Percentiles rank a stretch among this genome's conserved stretches.
Evolutionary conservation across 1,284 basidiomycete species (phyloP).

Genomic region (Ganoderma sinense): DNA sequence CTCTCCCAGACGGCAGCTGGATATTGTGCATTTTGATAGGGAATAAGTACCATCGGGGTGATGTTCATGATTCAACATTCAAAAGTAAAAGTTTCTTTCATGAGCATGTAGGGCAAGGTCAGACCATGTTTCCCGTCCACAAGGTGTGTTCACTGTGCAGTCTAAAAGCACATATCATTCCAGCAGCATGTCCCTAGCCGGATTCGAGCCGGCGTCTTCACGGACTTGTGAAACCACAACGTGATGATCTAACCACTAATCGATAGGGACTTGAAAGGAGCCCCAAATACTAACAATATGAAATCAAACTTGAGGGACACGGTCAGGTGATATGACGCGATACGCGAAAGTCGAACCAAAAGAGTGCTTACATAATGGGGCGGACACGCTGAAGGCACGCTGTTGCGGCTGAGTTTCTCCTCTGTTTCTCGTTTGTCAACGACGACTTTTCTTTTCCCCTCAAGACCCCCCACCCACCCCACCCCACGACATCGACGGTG

Average conservation of each 20-base stretch:
- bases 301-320: background rate
- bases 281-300: background rate
- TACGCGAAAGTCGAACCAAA: conserved; percentile 30
- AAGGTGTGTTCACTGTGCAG: too few relatives aligned
- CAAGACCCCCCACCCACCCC: background rate
- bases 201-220: conserved; percentile 36
- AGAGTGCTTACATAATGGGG: conserved; percentile 33
- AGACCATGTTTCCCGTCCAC: too few relatives aligned
- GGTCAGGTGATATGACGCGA: conserved; percentile 29
- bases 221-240: conserved; percentile 34
- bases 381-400: conserved; percentile 28
- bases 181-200: conserved; percentile 30
- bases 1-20: too few relatives aligned
- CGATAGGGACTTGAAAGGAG: conserved; percentile 30
- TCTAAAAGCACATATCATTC: too few relatives aligned
- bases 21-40: too few relatives aligned
- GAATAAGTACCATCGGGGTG: too few relatives aligned
- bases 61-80: too few relatives aligned
- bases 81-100: too few relatives aligned
- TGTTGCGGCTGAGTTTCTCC: conserved; percentile 3
- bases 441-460: background rate
- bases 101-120: too few relatives aligned
- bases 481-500: conserved; percentile 37
- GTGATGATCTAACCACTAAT: conserved; percentile 37
- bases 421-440: conserved; percentile 11